Evolutionary conservation across 1,284 basidiomycete genomes (phyloP).

Genomic region (Chalciporus piperatoides): DNA sequence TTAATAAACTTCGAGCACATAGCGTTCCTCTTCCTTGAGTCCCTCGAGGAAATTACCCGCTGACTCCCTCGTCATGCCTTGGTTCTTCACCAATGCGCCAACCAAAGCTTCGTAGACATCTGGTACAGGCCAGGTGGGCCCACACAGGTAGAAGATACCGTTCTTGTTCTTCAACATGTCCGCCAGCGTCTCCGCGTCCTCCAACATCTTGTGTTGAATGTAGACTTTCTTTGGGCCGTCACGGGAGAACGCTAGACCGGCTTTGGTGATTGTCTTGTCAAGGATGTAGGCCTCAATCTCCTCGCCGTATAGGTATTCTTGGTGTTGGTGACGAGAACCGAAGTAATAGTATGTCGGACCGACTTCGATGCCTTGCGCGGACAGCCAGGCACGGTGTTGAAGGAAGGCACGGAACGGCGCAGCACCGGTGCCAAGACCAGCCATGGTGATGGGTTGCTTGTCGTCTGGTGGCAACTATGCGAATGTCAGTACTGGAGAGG

Average conservation of each 20-base stretch:
- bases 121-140: conserved; percentile 97
- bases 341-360: conserved; percentile 98
- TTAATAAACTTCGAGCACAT: conserved; percentile 84
- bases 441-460: conserved; percentile 95
- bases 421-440: conserved; percentile 95
- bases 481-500: conserved; percentile 1
- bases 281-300: conserved; percentile 83
- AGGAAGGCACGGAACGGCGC: conserved; percentile 99
- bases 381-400: conserved; percentile 88
- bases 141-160: conserved; percentile 95
- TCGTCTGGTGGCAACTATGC: conserved; percentile 76
- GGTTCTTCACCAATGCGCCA: conserved; percentile 70
- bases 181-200: conserved; percentile 79
- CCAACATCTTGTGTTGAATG: conserved; percentile 97
- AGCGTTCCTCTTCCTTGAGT: conserved; percentile 96
- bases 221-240: conserved; percentile 92
- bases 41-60: conserved; percentile 87
- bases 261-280: conserved; percentile 81
- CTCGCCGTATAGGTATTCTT: conserved; percentile 96
- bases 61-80: conserved; percentile 59
- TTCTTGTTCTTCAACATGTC: conserved; percentile 66
- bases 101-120: conserved; percentile 95
- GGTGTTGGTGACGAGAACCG: conserved; percentile 90
- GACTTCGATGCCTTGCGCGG: conserved; percentile 71
- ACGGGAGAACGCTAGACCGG: conserved; percentile 95